Evolutionary conservation across 2,329 filamentous ascomycete species (phyloP), one percentile per base, ranked within the genome.

Genomic region (Gyromitra esculenta): DNA sequence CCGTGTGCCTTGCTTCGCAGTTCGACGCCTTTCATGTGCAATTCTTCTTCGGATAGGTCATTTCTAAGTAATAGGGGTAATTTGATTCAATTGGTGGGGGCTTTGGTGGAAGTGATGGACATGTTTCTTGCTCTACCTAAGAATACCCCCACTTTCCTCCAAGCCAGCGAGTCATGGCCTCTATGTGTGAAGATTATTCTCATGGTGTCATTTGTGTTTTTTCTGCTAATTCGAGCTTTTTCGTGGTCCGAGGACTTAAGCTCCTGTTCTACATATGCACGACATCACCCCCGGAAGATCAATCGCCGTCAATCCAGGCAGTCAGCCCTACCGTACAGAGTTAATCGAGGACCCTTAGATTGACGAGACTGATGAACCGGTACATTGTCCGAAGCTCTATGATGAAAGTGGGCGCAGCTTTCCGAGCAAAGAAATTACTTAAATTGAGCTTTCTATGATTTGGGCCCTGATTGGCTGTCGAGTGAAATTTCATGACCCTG

Each of bases 401-500:
- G 21, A 15, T 52, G 9, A 5, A 59, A 39, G 39, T 60, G 54
- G 57, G n/a, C 62, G 52, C 37, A 25, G 37, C 35, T 66, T 31
- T 48, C 37, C n/a, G 6, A 9, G 7, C 37, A 60, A 64, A 37
- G 7, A 50, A 35, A 9, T 25, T 41, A 56, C 18, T 57, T 56
- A n/a, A 43, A 43, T 57, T 18, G 11, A 18, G 31, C 41, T 60
- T 18, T 35, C 11, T 45, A 15, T 4, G n/a, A 35, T 69, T 43
- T 57, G 37, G 43, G 6, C 31, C 52, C 64, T 75, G 56, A 74
- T 68, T 70, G 65, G 65, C 39, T 48, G 59, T 31, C 60, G 62
- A 66, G 70, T 73, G 52, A 73, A 73, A 66, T 41, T 66, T 59
- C 62, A 43, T 64, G 65, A 75, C 43, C 18, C 57, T 48, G 66